These are phyloP conservation scores for Chalciporus sp. DNA, from an alignment of 1,284 basidiomycete genomes.

Conservation along the genomic window DNA sequence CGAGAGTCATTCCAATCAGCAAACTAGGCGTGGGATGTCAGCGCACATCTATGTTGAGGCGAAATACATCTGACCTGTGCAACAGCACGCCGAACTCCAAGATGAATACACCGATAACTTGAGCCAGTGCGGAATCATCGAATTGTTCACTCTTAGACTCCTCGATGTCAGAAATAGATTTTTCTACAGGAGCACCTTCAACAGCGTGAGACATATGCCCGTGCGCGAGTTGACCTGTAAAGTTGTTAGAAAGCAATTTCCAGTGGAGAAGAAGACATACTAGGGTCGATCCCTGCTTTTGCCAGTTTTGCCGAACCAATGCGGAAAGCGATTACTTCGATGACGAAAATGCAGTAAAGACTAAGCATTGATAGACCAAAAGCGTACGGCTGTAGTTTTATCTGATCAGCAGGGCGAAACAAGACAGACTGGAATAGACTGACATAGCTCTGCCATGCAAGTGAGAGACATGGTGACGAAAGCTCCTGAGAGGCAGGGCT, in stretches of 20 bases:
- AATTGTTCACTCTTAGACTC: constrained; percentile 19
- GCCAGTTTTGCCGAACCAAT: constrained; percentile 70
- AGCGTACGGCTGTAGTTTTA: constrained; percentile 66
- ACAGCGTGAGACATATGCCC: constrained; percentile 70
- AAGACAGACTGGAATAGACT: constrained; percentile 29
- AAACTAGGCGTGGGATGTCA: constrained; percentile 45
- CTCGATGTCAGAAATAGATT: constrained; percentile 23
- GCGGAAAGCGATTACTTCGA: constrained; percentile 85
- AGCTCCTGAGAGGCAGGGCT: constrained; percentile 76
- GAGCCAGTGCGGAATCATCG: constrained; percentile 58
- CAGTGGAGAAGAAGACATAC: constrained; percentile 34
- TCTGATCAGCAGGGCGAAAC: constrained; percentile 6
- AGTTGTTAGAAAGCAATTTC: not conserved
- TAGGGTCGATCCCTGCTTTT: constrained; percentile 55
- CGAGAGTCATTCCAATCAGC: constrained; percentile 92
- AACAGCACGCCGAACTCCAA: constrained; percentile 92
- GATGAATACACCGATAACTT: constrained; percentile 85
- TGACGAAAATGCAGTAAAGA: constrained; percentile 82
- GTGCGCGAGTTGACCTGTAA: constrained; percentile 68
- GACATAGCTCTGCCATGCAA: constrained; percentile 77
- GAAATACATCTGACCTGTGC: constrained; percentile 56
- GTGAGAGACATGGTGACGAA: constrained; percentile 69
- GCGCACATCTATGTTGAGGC: not conserved
- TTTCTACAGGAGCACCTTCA: constrained; percentile 38
- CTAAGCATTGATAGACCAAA: constrained; percentile 79